Evolutionary conservation across 768 basidiomycete genomes (phyloP).

Genomic region (Hortiboletus campestris): DNA sequence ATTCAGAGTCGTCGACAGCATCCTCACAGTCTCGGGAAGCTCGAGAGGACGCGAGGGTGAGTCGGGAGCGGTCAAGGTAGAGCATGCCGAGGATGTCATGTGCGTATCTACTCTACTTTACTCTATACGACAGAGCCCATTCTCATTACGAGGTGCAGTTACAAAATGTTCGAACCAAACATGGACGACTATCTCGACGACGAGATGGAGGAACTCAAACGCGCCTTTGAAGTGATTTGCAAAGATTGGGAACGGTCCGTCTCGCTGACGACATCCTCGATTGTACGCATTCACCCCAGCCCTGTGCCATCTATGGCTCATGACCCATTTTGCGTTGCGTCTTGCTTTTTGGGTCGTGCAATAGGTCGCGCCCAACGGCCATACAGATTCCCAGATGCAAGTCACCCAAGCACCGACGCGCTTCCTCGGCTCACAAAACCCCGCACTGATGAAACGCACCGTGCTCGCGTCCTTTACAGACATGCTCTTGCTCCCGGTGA

Average conservation of each 20-base stretch:
- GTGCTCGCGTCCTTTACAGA: constrained; percentile 91
- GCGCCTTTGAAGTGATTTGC: constrained; percentile 69
- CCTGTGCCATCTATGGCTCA: neutral
- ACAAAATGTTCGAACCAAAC: constrained; percentile 91
- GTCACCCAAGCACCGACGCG: constrained; percentile 38
- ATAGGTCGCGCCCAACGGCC: constrained; percentile 11
- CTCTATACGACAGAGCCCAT: neutral
- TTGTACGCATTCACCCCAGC: constrained; percentile 34
- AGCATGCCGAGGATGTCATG: constrained; percentile 80
- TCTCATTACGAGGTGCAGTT: constrained; percentile 46
- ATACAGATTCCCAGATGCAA: neutral
- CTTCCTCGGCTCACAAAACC: constrained; percentile 83
- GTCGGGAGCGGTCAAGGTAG: constrained; percentile 37
- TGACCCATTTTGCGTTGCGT: too few species aligned
- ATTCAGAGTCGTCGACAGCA: constrained; percentile 79
- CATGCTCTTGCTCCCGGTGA: constrained; percentile 87
- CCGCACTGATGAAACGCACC: constrained; percentile 88
- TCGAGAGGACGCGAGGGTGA: constrained; percentile 1
- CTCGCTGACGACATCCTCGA: constrained; percentile 4
- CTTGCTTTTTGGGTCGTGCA: neutral
- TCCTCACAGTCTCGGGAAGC: constrained; percentile 53
- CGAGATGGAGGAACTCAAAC: constrained; percentile 81
- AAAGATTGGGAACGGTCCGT: constrained; percentile 72
- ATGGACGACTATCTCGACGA: constrained; percentile 99
- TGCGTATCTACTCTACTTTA: constrained; percentile 38